Evolutionary conservation across 257 asterid genomes (phyloP).

Genomic region (Perilla frutescens): DNA sequence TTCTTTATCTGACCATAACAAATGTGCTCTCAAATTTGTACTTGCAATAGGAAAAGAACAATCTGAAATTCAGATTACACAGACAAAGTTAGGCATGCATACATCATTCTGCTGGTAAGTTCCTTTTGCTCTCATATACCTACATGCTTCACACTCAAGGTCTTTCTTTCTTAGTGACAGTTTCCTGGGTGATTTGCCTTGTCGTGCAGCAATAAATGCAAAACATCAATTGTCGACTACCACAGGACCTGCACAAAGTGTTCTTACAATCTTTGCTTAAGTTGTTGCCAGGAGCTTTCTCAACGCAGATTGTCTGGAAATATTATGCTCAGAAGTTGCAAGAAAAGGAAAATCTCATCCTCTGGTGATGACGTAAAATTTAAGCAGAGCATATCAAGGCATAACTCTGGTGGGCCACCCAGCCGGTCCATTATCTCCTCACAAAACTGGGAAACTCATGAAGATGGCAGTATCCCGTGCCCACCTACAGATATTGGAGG

Average conservation of each 20-base stretch:
- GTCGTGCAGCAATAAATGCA: constrained; percentile 77
- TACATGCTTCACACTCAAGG: constrained; percentile 28
- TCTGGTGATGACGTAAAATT: constrained; percentile 46
- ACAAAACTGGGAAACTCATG: constrained; percentile 52
- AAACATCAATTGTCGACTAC: constrained; percentile 76
- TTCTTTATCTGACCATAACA: constrained; percentile 22
- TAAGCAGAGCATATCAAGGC: constrained; percentile 44
- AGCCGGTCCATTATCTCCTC: constrained; percentile 38
- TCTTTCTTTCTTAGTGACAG: constrained; percentile 32
- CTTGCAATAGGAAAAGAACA: constrained; percentile 59
- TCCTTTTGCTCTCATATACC: constrained; percentile 31
- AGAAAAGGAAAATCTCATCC: constrained; percentile 51
- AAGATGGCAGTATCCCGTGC: constrained; percentile 73
- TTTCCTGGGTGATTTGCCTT: constrained; percentile 40
- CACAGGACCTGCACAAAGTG: constrained; percentile 88
- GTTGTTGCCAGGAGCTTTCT: constrained; percentile 77
- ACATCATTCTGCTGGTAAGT: constrained; percentile 71
- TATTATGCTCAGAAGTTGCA: constrained; percentile 46
- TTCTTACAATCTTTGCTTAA: constrained; percentile 81
- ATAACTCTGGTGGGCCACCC: constrained; percentile 43
- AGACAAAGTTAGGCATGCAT: constrained; percentile 45
- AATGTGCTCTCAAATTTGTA: constrained; percentile 14
- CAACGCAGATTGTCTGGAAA: constrained; percentile 44
- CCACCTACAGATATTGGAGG: constrained; percentile 80
- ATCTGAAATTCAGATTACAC: constrained; percentile 61